These are phyloP conservation scores for Cystofilobasidium bisporidii DNA, from an alignment of 768 basidiomycete species.

Conservation along the genomic window DNA sequence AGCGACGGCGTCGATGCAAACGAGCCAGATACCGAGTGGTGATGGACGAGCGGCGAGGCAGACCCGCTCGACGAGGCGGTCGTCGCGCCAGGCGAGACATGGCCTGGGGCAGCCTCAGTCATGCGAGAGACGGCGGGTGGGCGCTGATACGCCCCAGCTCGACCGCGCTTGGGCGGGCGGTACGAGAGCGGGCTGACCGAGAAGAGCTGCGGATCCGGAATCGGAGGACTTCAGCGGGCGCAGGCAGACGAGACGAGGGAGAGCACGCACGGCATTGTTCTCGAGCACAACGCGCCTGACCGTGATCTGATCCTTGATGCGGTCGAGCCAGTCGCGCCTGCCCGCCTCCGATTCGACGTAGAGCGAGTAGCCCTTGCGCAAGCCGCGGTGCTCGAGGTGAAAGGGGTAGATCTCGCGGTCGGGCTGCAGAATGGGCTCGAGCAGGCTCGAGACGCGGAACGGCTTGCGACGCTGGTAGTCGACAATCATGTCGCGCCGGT, in stretches of 20 bases:
- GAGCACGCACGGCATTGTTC: slow-evolving; percentile 16
- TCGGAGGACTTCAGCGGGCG: neutral
- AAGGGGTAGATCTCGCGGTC: slow-evolving; percentile 16
- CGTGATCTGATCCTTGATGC: slow-evolving; percentile 12
- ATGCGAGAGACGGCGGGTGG: neutral
- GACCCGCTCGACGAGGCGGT: too few relatives aligned
- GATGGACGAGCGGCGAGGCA: neutral
- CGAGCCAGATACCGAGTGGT: neutral
- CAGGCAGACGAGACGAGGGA: too few relatives aligned
- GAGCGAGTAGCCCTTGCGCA: slow-evolving; percentile 13
- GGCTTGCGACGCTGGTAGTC: slow-evolving; percentile 21
- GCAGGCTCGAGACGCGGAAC: slow-evolving; percentile 10
- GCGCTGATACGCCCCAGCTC: neutral
- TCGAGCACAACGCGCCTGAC: slow-evolving; percentile 13
- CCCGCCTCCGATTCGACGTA: slow-evolving; percentile 2
- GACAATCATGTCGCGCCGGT: slow-evolving; percentile 27
- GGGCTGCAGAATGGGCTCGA: slow-evolving; percentile 24
- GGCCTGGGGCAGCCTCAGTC: too few relatives aligned
- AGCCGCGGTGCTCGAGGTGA: slow-evolving; percentile 21
- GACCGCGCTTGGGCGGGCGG: neutral
- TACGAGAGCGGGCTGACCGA: slow-evolving; percentile 15
- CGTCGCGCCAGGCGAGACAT: too few relatives aligned
- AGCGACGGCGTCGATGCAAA: too few relatives aligned
- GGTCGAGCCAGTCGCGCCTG: slow-evolving; percentile 20
- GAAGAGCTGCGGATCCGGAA: neutral